Conservation (phyloP, 768 basidiomycete species). For the Strobilomyces echinocephalus region DNA sequence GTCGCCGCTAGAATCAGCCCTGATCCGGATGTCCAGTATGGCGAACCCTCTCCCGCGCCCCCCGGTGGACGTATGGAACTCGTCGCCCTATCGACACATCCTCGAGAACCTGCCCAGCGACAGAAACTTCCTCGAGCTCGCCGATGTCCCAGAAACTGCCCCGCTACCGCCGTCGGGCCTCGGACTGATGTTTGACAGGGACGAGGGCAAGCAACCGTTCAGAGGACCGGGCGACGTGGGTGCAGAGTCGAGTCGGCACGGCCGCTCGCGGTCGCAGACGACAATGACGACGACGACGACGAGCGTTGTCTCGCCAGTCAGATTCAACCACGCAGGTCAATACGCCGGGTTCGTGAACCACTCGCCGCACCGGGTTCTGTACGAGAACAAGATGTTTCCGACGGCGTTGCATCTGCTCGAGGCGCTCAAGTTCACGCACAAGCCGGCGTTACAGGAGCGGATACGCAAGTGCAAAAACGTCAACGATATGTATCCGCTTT, state of each 20-base stretch:
- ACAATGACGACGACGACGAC: constrained; percentile 12
- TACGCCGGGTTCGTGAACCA: constrained; percentile 57
- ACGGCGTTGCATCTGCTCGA: constrained; percentile 74
- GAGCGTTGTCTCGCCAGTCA: constrained; percentile 28
- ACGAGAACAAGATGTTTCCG: constrained; percentile 52
- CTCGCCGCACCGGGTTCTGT: constrained; percentile 59
- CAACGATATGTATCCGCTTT: constrained; percentile 36
- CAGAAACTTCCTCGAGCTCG: too few relatives aligned
- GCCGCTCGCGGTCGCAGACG: constrained; percentile 8
- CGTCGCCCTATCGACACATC: constrained; percentile 52
- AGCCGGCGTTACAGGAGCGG: constrained; percentile 50
- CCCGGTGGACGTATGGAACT: constrained; percentile 54
- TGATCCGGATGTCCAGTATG: not conserved
- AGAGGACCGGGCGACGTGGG: constrained; percentile 33
- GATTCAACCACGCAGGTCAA: constrained; percentile 40
- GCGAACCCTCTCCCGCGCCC: constrained; percentile 63
- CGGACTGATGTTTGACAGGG: constrained; percentile 21
- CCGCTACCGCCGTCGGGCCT: constrained; percentile 19
- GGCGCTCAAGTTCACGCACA: constrained; percentile 60
- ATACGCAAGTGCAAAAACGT: constrained; percentile 43
- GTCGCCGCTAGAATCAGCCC: not conserved
- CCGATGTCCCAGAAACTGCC: too few relatives aligned
- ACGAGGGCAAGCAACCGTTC: constrained; percentile 34
- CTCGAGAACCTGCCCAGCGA: constrained; percentile 43
- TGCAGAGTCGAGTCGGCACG: constrained; percentile 11